Conservation (phyloP, 83 land plant genomes). For the Larix sibirica region DNA sequence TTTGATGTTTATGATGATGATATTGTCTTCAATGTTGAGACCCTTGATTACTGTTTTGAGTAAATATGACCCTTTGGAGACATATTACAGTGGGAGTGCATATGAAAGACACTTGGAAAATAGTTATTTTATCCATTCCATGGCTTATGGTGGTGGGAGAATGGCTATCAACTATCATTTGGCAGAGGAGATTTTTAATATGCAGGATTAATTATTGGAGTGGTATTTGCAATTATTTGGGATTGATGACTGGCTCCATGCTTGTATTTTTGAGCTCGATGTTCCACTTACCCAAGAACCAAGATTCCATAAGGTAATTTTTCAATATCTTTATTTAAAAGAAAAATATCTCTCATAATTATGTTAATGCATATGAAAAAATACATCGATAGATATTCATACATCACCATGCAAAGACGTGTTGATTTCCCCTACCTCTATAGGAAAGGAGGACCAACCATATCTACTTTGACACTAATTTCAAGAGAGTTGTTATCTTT, state of each 20-base stretch:
- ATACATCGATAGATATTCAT: background rate
- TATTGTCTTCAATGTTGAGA: constrained; percentile 79
- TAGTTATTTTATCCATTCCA: constrained; percentile 51
- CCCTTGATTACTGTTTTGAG: constrained; percentile 62
- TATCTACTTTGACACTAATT: no score
- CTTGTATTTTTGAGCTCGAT: constrained; percentile 81
- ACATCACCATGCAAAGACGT: background rate
- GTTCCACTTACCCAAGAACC: constrained; percentile 69
- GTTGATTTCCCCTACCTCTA: background rate
- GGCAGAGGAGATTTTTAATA: constrained; percentile 47
- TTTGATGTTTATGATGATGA: constrained; percentile 95
- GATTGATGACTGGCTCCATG: constrained; percentile 75
- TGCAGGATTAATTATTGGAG: constrained; percentile 67
- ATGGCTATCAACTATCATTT: constrained; percentile 71
- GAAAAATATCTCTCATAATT: background rate
- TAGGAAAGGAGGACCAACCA: background rate
- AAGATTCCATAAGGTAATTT: constrained; percentile 88
- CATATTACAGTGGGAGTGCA: constrained; percentile 68
- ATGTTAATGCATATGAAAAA: background rate
- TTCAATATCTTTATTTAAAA: constrained; percentile 6
- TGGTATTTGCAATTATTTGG: constrained; percentile 74
- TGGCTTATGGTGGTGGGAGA: constrained; percentile 96
- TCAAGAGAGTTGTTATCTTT: background rate
- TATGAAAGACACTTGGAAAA: constrained; percentile 88
- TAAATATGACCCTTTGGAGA: constrained; percentile 68